Evolutionary conservation across 2,329 filamentous ascomycete genomes (phyloP).

Genomic region (Colletotrichum echinochloae): DNA sequence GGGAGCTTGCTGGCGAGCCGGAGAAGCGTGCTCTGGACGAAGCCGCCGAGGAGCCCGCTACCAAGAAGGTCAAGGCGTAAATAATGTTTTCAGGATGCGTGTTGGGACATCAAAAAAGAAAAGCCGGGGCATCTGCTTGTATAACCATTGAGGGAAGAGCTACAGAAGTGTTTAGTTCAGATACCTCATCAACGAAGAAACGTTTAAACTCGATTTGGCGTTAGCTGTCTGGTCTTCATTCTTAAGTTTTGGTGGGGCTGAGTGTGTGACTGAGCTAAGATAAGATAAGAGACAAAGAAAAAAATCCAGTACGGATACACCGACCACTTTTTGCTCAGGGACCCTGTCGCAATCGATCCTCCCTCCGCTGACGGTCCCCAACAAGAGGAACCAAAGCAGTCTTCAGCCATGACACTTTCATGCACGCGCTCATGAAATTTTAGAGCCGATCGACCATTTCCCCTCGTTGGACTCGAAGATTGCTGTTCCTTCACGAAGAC

Average conservation of each 20-base stretch:
- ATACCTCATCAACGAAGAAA: conserved; percentile 41
- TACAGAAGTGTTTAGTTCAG: conserved; percentile 41
- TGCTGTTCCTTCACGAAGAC: background rate
- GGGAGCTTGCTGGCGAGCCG: conserved; percentile 40
- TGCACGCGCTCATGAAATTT: conserved; percentile 8
- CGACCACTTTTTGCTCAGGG: conserved; percentile 9
- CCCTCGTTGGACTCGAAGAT: background rate
- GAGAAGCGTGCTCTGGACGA: conserved; percentile 42
- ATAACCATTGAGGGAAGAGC: conserved; percentile 39
- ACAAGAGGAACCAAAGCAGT: background rate
- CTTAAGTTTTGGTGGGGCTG: conserved; percentile 5
- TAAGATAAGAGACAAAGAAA: conserved; percentile 40
- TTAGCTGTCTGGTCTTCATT: background rate
- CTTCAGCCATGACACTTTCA: conserved; percentile 3
- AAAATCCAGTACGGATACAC: conserved; percentile 28
- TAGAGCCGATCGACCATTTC: background rate
- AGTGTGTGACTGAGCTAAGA: conserved; percentile 16
- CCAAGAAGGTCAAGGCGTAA: conserved; percentile 42
- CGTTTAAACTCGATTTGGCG: conserved; percentile 22
- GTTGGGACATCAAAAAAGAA: conserved; percentile 37
- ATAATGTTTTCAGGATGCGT: conserved; percentile 33
- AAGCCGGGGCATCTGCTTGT: conserved; percentile 36
- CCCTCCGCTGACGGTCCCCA: background rate
- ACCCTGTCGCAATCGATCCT: background rate
- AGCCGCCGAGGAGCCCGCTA: conserved; percentile 38